phyloP scores from a whole-genome alignment of 306 rosid genomes.

The Cicer cuneatum region DNA sequence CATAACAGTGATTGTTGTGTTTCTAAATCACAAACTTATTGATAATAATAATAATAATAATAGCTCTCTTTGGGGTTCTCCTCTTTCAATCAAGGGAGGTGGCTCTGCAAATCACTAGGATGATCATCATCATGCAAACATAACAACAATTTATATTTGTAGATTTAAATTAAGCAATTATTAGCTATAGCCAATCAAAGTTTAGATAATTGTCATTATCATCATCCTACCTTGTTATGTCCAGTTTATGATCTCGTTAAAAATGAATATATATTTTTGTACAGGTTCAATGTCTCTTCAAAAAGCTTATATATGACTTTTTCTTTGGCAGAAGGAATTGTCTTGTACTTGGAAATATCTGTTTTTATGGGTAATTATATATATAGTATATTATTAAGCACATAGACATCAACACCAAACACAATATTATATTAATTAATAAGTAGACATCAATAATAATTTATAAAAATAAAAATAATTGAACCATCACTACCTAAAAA shows the following conservation, averaged over 20 bases:
- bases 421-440: no score
- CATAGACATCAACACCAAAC: no score
- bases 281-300: not conserved
- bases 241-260: conserved; percentile 27
- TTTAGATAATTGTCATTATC: conserved; percentile 34
- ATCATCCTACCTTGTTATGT: conserved; percentile 3
- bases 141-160: not conserved
- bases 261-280: conserved; percentile 7
- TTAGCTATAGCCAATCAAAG: conserved; percentile 8
- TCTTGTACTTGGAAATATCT: not conserved
- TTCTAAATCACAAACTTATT: conserved; percentile 53
- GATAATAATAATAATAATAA: conserved; percentile 24
- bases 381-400: no score
- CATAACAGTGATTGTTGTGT: conserved; percentile 76
- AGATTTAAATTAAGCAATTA: conserved; percentile 38
- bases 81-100: conserved; percentile 76
- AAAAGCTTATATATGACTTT: not conserved
- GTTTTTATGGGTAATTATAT: not conserved
- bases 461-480: no score
- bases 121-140: conserved; percentile 27
- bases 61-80: conserved; percentile 49
- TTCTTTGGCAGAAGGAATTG: not conserved
- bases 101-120: conserved; percentile 53
- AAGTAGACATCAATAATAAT: no score
- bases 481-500: no score